A percentile compares a stretch with the other conserved stretches of the same genome.
phyloP scores from a whole-genome alignment of 208 protist genomes.

The Leptomonas pyrrhocoris region DNA sequence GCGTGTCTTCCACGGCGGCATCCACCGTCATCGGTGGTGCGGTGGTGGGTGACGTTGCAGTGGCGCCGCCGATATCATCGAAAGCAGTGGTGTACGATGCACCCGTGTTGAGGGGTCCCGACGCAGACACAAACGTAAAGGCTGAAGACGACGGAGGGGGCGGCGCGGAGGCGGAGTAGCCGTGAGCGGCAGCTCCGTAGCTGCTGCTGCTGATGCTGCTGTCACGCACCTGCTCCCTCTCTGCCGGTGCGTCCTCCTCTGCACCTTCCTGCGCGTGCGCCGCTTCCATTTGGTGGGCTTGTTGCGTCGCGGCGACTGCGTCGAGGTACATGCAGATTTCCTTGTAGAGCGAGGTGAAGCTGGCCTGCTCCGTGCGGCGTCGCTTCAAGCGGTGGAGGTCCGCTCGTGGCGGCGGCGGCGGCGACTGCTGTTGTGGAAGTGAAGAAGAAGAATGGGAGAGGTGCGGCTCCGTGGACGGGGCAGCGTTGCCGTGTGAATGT shows the following conservation, averaged over 20 bases:
- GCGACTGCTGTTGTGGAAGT: not conserved
- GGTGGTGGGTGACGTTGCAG: not conserved
- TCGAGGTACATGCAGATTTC: constrained; percentile 58
- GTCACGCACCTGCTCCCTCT: not conserved
- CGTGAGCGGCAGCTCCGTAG: not conserved
- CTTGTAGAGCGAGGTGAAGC: constrained; percentile 29
- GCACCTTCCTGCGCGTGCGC: not conserved
- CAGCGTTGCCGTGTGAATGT: not conserved
- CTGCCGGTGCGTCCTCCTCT: constrained; percentile 20
- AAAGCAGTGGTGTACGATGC: not conserved
- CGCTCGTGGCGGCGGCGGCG: not conserved
- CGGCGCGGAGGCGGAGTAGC: not conserved
- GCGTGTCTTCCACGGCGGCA: constrained; percentile 43
- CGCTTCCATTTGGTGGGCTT: not conserved
- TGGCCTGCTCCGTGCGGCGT: constrained; percentile 37
- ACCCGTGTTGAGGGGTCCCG: too few relatives aligned
- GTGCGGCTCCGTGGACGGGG: not conserved
- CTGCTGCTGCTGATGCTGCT: not conserved
- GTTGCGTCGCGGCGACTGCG: constrained; percentile 14
- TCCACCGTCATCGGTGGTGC: constrained; percentile 33
- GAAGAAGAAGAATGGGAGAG: too few relatives aligned
- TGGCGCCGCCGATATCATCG: not conserved
- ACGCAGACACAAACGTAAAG: not conserved
- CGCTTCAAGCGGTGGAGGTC: constrained; percentile 16
- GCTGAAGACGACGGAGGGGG: not conserved